Evolutionary conservation across 257 asterid species (phyloP).

Genomic region (Nicotiana paniculata): DNA sequence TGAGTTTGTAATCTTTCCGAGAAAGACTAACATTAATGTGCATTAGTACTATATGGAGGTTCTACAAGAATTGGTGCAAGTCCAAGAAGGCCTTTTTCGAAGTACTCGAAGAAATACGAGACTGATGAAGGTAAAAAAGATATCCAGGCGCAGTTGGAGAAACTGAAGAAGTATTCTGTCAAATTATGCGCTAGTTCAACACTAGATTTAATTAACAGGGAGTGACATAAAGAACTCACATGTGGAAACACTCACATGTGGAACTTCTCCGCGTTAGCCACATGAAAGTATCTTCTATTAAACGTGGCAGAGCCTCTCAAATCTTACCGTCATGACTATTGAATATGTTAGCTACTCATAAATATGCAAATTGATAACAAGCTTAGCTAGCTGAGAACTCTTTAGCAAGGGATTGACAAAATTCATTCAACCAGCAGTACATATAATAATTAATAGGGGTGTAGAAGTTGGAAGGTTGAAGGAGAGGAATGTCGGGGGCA

Average conservation of each 20-base stretch:
- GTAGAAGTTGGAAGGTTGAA: not conserved
- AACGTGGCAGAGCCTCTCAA: too few relatives aligned
- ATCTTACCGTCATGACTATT: too few relatives aligned
- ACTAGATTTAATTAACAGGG: too few relatives aligned
- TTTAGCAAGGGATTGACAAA: too few relatives aligned
- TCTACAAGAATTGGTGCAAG: constrained; percentile 64
- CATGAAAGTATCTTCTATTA: not conserved
- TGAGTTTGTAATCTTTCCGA: not conserved
- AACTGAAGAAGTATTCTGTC: constrained; percentile 39
- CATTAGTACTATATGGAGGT: constrained; percentile 24
- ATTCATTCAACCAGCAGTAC: too few relatives aligned
- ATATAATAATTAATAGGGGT: too few relatives aligned
- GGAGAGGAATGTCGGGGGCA: constrained; percentile 65
- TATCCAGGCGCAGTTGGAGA: constrained; percentile 43
- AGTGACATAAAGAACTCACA: not conserved
- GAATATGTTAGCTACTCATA: too few relatives aligned
- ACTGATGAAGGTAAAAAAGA: constrained; percentile 57
- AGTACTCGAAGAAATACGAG: constrained; percentile 43
- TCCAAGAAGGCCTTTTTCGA: constrained; percentile 57
- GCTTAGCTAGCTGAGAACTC: too few relatives aligned
- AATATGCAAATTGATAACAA: too few relatives aligned
- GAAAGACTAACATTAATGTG: not conserved
- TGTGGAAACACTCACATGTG: not conserved
- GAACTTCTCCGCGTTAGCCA: not conserved
- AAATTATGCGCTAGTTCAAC: too few relatives aligned